Conservation (phyloP, 805 yeast genomes). For the Metschnikowia arizonensis region DNA sequence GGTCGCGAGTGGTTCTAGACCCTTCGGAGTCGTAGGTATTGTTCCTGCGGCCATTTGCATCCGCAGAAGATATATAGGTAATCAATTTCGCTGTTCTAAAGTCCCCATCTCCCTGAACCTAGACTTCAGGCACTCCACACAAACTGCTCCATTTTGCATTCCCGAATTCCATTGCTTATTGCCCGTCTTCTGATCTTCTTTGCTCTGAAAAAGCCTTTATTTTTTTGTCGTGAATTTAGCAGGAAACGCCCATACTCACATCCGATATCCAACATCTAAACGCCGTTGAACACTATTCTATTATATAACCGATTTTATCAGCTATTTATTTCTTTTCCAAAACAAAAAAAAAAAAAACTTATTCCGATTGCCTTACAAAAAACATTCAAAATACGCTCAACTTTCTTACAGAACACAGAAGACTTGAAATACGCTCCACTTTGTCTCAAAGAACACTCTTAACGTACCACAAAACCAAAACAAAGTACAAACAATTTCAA, state of each 20-base stretch:
- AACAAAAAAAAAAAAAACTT: neutral
- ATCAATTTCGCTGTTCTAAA: neutral
- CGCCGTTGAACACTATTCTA: neutral
- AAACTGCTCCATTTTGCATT: neutral
- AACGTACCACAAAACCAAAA: neutral
- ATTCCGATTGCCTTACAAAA: neutral
- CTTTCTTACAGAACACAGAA: too few relatives aligned
- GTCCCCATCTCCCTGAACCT: neutral
- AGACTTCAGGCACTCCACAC: neutral
- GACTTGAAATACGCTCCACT: neutral
- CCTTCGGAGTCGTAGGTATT: neutral
- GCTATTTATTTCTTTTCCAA: neutral
- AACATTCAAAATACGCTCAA: too few relatives aligned
- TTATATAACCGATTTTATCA: neutral
- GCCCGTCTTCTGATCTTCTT: neutral
- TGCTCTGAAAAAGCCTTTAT: neutral
- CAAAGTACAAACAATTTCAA: neutral
- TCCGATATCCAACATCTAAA: neutral
- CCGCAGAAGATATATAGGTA: slow-evolving; percentile 4
- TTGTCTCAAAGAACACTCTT: neutral
- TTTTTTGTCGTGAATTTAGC: too few relatives aligned
- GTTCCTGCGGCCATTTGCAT: slow-evolving; percentile 3
- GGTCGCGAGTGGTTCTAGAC: slow-evolving; percentile 5
- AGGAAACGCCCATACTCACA: neutral
- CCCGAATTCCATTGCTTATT: neutral